These are phyloP conservation scores for Cairneyella variabilis DNA, from an alignment of 495 filamentous ascomycete species.

Conservation along the genomic window DNA sequence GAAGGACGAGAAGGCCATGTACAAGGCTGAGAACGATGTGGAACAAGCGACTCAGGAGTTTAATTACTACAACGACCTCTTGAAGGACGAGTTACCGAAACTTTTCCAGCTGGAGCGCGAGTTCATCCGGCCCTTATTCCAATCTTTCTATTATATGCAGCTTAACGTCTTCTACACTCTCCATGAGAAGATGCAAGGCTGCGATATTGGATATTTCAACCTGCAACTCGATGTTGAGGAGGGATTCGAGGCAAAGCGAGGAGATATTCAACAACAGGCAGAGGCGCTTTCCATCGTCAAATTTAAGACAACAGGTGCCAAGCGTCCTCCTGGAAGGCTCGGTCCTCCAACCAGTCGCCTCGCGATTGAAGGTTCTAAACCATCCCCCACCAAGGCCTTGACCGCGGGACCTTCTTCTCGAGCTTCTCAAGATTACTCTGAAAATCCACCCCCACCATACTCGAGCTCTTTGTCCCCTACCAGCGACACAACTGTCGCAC, in stretches of 20 bases:
- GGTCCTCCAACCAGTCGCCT: slow-evolving; percentile 40
- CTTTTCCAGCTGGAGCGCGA: slow-evolving; percentile 90
- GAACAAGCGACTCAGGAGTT: slow-evolving; percentile 93
- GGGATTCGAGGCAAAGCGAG: slow-evolving; percentile 83
- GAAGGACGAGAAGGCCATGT: slow-evolving; percentile 96
- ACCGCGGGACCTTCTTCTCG: background rate
- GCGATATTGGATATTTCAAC: slow-evolving; percentile 97
- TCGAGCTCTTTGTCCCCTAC: slow-evolving; percentile 31
- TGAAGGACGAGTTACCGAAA: slow-evolving; percentile 93
- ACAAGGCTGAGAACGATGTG: slow-evolving; percentile 90
- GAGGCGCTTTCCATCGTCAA: slow-evolving; percentile 80
- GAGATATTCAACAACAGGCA: slow-evolving; percentile 74
- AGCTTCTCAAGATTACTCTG: slow-evolving; percentile 39
- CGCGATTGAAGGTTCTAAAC: slow-evolving; percentile 27
- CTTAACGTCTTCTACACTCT: slow-evolving; percentile 99
- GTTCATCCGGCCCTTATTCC: slow-evolving; percentile 96
- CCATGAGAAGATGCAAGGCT: slow-evolving; percentile 94
- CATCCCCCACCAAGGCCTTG: slow-evolving; percentile 8
- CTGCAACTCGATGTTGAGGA: slow-evolving; percentile 85
- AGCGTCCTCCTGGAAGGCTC: slow-evolving; percentile 46
- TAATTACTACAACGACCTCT: slow-evolving; percentile 92
- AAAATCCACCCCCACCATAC: slow-evolving; percentile 71
- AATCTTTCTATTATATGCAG: slow-evolving; percentile 99
- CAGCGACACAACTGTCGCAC: slow-evolving; percentile 31
- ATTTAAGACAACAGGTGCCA: slow-evolving; percentile 78